Conservation (phyloP, 805 yeast species). For the Pichia heedii region DNA sequence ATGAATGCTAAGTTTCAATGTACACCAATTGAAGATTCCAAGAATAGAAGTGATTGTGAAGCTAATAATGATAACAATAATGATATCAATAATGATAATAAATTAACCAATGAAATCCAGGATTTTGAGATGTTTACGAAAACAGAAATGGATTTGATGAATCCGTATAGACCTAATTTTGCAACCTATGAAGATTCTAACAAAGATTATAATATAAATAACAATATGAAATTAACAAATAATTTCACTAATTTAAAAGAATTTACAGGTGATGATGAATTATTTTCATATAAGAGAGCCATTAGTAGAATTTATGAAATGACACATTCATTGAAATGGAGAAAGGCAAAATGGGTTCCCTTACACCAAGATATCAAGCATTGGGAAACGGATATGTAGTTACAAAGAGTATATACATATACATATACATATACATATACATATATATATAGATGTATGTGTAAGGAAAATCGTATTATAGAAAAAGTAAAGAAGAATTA, state of each 20-base stretch:
- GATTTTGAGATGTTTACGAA: slow-evolving; percentile 65
- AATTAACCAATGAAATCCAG: slow-evolving; percentile 23
- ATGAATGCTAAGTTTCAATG: slow-evolving; percentile 6
- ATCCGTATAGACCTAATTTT: slow-evolving; percentile 64
- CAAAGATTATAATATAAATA: slow-evolving; percentile 24
- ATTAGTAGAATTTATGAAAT: slow-evolving; percentile 47
- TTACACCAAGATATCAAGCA: slow-evolving; percentile 43
- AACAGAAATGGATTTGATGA: slow-evolving; percentile 47
- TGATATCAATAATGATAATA: neutral
- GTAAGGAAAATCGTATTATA: neutral
- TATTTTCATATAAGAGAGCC: slow-evolving; percentile 65
- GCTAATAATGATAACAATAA: neutral
- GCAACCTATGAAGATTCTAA: slow-evolving; percentile 49
- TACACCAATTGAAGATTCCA: slow-evolving; percentile 11
- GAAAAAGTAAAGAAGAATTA: too few relatives aligned
- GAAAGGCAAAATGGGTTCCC: slow-evolving; percentile 48
- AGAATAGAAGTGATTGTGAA: slow-evolving; percentile 7
- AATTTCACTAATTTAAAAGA: slow-evolving; percentile 42
- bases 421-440: neutral
- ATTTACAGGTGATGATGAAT: slow-evolving; percentile 72
- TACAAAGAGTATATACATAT: neutral
- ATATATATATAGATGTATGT: too few relatives aligned
- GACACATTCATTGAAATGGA: slow-evolving; percentile 35
- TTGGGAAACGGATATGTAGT: slow-evolving; percentile 39
- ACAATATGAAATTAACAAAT: slow-evolving; percentile 15